Conservation (phyloP, 331 rosid species). For the Malus hybrid region DNA sequence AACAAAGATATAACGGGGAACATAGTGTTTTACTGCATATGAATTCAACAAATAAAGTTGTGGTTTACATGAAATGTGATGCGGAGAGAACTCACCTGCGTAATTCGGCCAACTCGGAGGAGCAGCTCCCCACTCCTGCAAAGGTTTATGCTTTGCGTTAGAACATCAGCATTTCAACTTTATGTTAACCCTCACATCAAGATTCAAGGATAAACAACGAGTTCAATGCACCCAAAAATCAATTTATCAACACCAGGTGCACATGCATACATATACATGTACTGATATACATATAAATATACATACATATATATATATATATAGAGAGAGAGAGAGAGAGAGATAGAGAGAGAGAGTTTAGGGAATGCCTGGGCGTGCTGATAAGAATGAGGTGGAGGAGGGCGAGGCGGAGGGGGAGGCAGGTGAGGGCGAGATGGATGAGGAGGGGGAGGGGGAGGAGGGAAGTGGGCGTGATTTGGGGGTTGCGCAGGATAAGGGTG, state of each 20-base stretch:
- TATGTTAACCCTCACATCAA: neutral
- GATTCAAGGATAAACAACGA: neutral
- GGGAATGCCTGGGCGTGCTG: slow-evolving; percentile 33
- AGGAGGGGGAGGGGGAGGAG: slow-evolving; percentile 43
- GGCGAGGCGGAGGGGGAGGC: slow-evolving; percentile 16
- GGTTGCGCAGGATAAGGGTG: slow-evolving; percentile 43
- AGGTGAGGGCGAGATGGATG: slow-evolving; percentile 15
- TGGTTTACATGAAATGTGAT: neutral
- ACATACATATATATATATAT: neutral
- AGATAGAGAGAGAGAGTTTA: neutral
- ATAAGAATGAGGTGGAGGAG: slow-evolving; percentile 27
- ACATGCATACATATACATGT: neutral
- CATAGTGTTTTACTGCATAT: neutral
- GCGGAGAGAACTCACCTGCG: slow-evolving; percentile 41
- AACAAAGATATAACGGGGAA: neutral
- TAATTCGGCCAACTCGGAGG: slow-evolving; percentile 59
- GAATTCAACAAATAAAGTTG: neutral
- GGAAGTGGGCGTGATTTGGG: slow-evolving; percentile 41
- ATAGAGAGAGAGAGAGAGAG: neutral
- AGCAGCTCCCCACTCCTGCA: slow-evolving; percentile 72
- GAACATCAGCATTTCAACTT: neutral
- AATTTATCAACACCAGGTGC: neutral
- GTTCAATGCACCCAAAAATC: neutral
- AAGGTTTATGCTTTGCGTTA: neutral
- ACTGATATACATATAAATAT: neutral